Conservation (phyloP, 345 rosid species). For the Abelmoschus esculentus region DNA sequence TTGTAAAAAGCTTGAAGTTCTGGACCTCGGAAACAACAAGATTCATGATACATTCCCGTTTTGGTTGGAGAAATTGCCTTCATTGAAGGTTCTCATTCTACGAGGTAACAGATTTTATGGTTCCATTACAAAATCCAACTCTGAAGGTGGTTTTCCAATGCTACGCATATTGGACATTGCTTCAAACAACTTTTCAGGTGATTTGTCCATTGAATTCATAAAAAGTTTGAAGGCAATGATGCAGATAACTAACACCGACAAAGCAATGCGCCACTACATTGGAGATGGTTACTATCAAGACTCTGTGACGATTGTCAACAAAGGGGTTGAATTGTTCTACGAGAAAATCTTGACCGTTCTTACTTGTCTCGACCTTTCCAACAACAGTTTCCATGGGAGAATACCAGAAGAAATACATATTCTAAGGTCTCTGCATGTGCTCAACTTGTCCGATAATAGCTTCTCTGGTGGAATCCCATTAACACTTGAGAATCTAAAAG, state of each 20-base stretch:
- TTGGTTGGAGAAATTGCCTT: background rate
- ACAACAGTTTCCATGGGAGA: conserved; percentile 13
- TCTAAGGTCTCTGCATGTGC: background rate
- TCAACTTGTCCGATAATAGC: conserved; percentile 13
- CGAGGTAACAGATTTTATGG: background rate
- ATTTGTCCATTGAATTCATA: background rate
- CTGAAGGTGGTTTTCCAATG: background rate
- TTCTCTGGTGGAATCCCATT: conserved; percentile 8
- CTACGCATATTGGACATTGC: conserved; percentile 3
- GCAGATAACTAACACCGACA: rapidly evolving
- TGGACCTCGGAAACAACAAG: background rate
- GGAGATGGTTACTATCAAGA: background rate
- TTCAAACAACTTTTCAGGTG: conserved; percentile 4
- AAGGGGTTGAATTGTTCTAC: background rate
- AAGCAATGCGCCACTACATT: background rate
- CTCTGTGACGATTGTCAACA: background rate
- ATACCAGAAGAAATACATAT: conserved; percentile 1
- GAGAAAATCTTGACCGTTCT: background rate
- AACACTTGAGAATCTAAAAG: background rate
- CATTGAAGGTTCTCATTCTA: background rate
- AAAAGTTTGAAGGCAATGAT: conserved; percentile 5
- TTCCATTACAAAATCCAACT: background rate
- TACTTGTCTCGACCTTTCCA: background rate
- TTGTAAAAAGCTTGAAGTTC: background rate
- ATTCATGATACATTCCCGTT: background rate